A percentile compares a stretch with the other conserved stretches of the same genome.
These are phyloP conservation scores for Clitopilus hobsonii DNA, from an alignment of 768 basidiomycete species.

Conservation along the genomic window DNA sequence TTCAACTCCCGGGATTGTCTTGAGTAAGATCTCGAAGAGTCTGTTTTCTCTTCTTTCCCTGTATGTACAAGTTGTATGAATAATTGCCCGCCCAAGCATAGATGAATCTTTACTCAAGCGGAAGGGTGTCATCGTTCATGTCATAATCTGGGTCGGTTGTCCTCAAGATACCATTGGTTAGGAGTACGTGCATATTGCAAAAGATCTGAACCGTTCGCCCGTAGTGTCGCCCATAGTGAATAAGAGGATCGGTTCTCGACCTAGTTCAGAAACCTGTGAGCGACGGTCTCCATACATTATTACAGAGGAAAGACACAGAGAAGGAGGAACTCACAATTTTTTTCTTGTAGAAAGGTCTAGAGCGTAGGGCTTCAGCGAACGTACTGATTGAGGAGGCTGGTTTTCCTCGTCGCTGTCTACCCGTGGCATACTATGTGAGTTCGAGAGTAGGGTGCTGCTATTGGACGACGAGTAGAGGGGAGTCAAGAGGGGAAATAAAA, in stretches of 20 bases:
- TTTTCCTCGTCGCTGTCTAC: background rate
- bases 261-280: background rate
- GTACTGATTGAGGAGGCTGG: background rate
- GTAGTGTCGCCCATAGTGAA: constrained; percentile 4
- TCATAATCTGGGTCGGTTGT: background rate
- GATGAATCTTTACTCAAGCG: background rate
- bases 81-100: background rate
- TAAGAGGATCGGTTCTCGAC: background rate
- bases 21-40: background rate
- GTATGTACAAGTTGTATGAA: background rate
- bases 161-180: background rate
- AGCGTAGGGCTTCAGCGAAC: background rate
- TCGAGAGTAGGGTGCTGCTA: too few species aligned
- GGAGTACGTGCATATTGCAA: background rate
- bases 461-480: too few species aligned
- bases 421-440: too few species aligned
- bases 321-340: background rate
- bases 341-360: background rate
- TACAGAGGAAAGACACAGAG: background rate
- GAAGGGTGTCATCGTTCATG: background rate
- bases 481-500: too few species aligned
- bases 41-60: background rate
- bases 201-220: constrained; percentile 3
- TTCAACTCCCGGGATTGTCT: background rate
- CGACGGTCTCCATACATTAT: too few species aligned